phyloP scores from a whole-genome alignment of 2,329 filamentous ascomycete genomes.

The Plenodomus tracheiphilus region DNA sequence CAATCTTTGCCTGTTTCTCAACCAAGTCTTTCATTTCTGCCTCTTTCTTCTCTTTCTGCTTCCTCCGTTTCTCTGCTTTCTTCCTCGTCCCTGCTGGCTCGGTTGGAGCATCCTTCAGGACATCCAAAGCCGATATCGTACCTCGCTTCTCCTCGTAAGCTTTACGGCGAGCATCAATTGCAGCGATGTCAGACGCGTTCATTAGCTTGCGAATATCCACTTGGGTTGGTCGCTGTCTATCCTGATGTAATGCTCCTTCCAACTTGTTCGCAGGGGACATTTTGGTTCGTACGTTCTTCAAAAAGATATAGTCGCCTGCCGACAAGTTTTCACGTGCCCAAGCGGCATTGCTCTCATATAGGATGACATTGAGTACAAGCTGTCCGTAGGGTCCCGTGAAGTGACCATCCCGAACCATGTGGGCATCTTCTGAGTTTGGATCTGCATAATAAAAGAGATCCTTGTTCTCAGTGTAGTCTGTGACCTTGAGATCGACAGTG shows the following conservation, averaged over 20 bases:
- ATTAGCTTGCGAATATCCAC: constrained; percentile 57
- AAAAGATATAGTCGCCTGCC: constrained; percentile 63
- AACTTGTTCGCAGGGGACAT: constrained; percentile 56
- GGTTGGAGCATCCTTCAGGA: constrained; percentile 19
- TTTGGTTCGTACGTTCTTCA: constrained; percentile 76
- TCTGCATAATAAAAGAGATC: constrained; percentile 61
- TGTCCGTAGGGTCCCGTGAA: constrained; percentile 79
- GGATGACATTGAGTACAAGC: constrained; percentile 69
- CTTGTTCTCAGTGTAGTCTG: constrained; percentile 53
- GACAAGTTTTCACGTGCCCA: constrained; percentile 61
- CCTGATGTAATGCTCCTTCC: constrained; percentile 72
- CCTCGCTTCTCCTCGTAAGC: constrained; percentile 57
- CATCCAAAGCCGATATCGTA: constrained; percentile 15
- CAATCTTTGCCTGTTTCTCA: constrained; percentile 18
- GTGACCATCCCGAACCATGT: constrained; percentile 35
- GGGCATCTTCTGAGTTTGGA: constrained; percentile 30
- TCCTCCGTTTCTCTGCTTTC: constrained; percentile 42
- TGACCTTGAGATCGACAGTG: constrained; percentile 35
- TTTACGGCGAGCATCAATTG: constrained; percentile 60
- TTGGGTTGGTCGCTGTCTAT: constrained; percentile 56
- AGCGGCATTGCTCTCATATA: constrained; percentile 69
- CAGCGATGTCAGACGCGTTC: constrained; percentile 11
- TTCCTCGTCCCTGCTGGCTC: constrained; percentile 38
- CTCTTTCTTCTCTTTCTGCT: constrained; percentile 41
- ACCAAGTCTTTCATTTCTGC: constrained; percentile 31